phyloP scores from a whole-genome alignment of 257 asterid genomes.

The Datura wrightii region DNA sequence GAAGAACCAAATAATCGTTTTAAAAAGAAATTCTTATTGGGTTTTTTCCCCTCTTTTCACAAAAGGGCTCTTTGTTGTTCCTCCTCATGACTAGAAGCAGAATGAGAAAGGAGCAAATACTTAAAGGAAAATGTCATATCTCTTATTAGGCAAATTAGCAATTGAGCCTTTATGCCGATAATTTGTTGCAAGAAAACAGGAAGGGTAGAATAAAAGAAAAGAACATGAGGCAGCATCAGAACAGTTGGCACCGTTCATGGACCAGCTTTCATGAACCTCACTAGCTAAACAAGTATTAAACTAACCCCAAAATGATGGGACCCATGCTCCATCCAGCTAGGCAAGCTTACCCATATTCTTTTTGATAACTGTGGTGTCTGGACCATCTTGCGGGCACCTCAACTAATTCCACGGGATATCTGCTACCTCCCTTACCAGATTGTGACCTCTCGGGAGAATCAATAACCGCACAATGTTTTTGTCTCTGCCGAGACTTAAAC shows the following conservation, averaged over 20 bases:
- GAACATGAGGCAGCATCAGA: constrained; percentile 5
- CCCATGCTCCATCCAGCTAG: background rate
- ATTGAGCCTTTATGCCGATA: background rate
- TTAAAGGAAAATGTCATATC: background rate
- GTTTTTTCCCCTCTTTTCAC: constrained; percentile 13
- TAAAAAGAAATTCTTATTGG: background rate
- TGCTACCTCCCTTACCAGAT: background rate
- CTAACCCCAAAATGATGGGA: background rate
- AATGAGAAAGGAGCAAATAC: constrained; percentile 11
- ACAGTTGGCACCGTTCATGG: background rate
- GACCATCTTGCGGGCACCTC: background rate
- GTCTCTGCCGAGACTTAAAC: background rate
- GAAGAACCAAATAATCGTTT: background rate
- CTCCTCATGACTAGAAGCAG: background rate
- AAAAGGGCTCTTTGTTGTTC: background rate
- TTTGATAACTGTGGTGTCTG: background rate
- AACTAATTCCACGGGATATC: background rate
- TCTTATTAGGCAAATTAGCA: background rate
- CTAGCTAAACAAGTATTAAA: constrained; percentile 9
- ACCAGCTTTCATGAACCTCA: constrained; percentile 1
- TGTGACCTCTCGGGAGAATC: too few species aligned
- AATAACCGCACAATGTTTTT: background rate
- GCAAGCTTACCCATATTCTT: background rate
- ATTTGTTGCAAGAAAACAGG: constrained; percentile 6
- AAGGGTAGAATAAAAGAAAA: background rate